Evolutionary conservation across 176 grass and related monocot species (phyloP).

Genomic region (Triticum monococcum): DNA sequence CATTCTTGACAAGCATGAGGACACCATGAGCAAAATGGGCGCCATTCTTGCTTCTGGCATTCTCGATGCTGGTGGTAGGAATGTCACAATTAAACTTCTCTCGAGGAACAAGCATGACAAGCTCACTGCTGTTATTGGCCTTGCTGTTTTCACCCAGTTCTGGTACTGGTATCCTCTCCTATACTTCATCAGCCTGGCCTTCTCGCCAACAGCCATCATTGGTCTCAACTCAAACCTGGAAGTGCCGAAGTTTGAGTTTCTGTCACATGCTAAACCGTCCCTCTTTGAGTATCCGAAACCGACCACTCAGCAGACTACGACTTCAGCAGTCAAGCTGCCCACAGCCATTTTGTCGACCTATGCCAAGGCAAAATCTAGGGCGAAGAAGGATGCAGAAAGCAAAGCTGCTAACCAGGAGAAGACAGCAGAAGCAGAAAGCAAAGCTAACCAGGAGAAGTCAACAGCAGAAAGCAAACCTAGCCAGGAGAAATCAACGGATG

Average conservation of each 20-base stretch:
- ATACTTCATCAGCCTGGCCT: constrained; percentile 92
- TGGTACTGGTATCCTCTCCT: constrained; percentile 99
- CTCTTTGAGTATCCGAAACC: constrained; percentile 88
- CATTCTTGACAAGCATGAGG: constrained; percentile 99
- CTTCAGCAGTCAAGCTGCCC: constrained; percentile 72
- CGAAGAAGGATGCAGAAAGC: constrained; percentile 93
- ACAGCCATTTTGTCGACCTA: constrained; percentile 92
- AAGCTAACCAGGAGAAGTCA: constrained; percentile 33
- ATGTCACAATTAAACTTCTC: constrained; percentile 94
- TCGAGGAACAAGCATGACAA: constrained; percentile 95
- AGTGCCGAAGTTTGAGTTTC: constrained; percentile 93
- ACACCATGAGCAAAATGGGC: constrained; percentile 99
- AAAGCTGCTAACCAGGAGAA: constrained; percentile 85
- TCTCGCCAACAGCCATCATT: constrained; percentile 88
- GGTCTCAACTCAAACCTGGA: constrained; percentile 95
- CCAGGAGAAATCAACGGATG: constrained; percentile 42
- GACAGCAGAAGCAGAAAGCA: constrained; percentile 67
- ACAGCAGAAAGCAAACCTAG: constrained; percentile 73
- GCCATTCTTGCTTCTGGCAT: constrained; percentile 98
- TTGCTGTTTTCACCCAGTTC: constrained; percentile 95
- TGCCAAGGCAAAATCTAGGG: constrained; percentile 90
- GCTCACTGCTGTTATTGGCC: constrained; percentile 91
- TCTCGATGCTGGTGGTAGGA: constrained; percentile 95
- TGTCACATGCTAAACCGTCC: constrained; percentile 90
- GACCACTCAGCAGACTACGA: constrained; percentile 73